A percentile compares a stretch with the other conserved stretches of the same genome.
These are phyloP conservation scores for Nakazawaea ishiwadae DNA, from an alignment of 805 yeast species.

Conservation along the genomic window DNA sequence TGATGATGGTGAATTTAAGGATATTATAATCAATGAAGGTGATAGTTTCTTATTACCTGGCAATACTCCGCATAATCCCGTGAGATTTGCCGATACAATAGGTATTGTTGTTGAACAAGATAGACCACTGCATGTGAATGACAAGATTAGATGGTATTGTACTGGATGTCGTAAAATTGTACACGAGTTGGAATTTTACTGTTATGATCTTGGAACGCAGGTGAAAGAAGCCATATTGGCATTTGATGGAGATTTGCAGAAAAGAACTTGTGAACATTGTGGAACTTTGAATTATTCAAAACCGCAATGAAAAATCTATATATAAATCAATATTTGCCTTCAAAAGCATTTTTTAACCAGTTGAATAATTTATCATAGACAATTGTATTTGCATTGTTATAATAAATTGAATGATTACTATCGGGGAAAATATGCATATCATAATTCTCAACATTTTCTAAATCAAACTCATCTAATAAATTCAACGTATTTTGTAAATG, in stretches of 20 bases:
- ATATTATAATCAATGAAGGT: slow-evolving; percentile 74
- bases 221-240: slow-evolving; percentile 75
- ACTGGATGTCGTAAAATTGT: slow-evolving; percentile 58
- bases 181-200: slow-evolving; percentile 66
- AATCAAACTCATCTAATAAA: slow-evolving; percentile 55
- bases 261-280: slow-evolving; percentile 71
- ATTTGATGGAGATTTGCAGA: slow-evolving; percentile 58
- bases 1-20: slow-evolving; percentile 70
- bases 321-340: slow-evolving; percentile 24
- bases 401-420: slow-evolving; percentile 77
- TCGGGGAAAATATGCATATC: slow-evolving; percentile 92
- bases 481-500: slow-evolving; percentile 68
- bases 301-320: slow-evolving; percentile 32
- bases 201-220: slow-evolving; percentile 83
- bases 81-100: slow-evolving; percentile 76
- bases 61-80: slow-evolving; percentile 86
- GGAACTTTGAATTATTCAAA: slow-evolving; percentile 68
- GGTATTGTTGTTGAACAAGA: slow-evolving; percentile 93
- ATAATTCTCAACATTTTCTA: slow-evolving; percentile 55
- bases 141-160: slow-evolving; percentile 87
- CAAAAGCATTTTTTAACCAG: slow-evolving; percentile 66
- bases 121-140: slow-evolving; percentile 67
- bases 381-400: slow-evolving; percentile 73
- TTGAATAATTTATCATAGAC: slow-evolving; percentile 64
- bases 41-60: slow-evolving; percentile 86